Percentiles rank a stretch among this genome's conserved stretches.
Evolutionary conservation across 1,139 yeast genomes (phyloP).

Genomic region (Waltiozyma solani): DNA sequence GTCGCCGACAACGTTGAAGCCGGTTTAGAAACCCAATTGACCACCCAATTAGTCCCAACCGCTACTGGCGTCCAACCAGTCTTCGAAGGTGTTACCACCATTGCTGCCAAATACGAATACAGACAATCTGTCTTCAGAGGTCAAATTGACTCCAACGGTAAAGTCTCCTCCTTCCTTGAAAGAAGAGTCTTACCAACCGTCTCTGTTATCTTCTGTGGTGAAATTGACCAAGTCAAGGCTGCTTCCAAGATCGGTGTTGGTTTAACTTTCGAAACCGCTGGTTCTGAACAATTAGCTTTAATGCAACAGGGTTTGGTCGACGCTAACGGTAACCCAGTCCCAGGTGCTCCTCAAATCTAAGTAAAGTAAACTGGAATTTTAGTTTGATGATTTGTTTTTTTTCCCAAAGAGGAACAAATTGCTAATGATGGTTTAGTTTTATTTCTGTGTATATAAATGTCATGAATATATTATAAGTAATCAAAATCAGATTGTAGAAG

Average conservation of each 20-base stretch:
- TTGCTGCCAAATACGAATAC: slow-evolving; percentile 97
- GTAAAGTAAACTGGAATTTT: too few relatives aligned
- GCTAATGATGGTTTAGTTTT: too few relatives aligned
- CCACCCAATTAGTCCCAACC: slow-evolving; percentile 70
- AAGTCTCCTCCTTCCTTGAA: slow-evolving; percentile 84
- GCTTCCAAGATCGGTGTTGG: slow-evolving; percentile 87
- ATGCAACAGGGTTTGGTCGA: slow-evolving; percentile 74
- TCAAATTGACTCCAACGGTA: slow-evolving; percentile 85
- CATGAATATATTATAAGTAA: too few relatives aligned
- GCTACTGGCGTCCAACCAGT: slow-evolving; percentile 66
- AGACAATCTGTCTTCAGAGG: slow-evolving; percentile 96
- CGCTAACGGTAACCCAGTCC: slow-evolving; percentile 76
- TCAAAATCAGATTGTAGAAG: too few relatives aligned
- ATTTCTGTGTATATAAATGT: neutral
- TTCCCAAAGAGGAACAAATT: too few relatives aligned
- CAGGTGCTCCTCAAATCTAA: slow-evolving; percentile 47
- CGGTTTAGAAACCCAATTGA: slow-evolving; percentile 85
- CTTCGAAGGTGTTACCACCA: slow-evolving; percentile 83
- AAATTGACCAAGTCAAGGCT: slow-evolving; percentile 83
- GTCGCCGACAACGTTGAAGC: slow-evolving; percentile 92
- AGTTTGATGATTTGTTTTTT: too few relatives aligned
- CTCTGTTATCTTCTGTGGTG: slow-evolving; percentile 85
- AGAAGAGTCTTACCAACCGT: slow-evolving; percentile 90
- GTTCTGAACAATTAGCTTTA: slow-evolving; percentile 73
- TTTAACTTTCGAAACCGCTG: slow-evolving; percentile 89